phyloP scores from a whole-genome alignment of 2,329 filamentous ascomycete genomes.

The Escovopsis sp. region DNA sequence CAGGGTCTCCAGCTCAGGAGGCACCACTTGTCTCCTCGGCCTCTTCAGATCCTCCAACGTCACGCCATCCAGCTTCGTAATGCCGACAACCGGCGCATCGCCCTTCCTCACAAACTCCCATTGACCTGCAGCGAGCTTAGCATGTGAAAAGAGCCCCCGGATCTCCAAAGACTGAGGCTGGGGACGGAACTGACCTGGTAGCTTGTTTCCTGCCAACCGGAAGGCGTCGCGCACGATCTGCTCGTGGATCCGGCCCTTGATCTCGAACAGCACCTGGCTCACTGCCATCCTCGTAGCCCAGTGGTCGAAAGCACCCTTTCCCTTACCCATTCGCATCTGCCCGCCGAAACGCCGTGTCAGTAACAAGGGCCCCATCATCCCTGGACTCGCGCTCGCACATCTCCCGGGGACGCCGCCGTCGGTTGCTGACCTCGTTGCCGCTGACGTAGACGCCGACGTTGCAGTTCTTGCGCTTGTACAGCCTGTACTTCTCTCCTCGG shows the following conservation, averaged over 20 bases:
- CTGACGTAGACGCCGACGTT: constrained; percentile 92
- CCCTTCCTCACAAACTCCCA: constrained; percentile 94
- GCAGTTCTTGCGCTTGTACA: constrained; percentile 83
- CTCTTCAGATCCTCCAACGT: constrained; percentile 74
- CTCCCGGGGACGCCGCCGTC: no score
- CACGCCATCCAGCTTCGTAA: constrained; percentile 78
- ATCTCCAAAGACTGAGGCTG: no score
- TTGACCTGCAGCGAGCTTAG: constrained; percentile 36
- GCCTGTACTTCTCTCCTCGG: constrained; percentile 77
- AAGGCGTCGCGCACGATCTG: constrained; percentile 90
- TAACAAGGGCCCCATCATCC: background rate
- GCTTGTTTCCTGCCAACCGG: constrained; percentile 82
- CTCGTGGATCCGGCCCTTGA: constrained; percentile 87
- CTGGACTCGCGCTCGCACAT: background rate
- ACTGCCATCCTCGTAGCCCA: constrained; percentile 87
- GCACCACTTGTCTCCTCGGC: constrained; percentile 53
- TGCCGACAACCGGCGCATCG: constrained; percentile 76
- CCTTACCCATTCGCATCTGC: constrained; percentile 93
- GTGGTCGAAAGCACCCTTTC: constrained; percentile 93
- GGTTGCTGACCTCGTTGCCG: constrained; percentile 63
- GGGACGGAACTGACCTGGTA: constrained; percentile 53
- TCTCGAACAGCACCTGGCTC: constrained; percentile 82
- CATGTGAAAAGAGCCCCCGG: background rate
- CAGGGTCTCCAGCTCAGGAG: constrained; percentile 20
- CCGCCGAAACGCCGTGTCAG: background rate